Percentiles rank a stretch among this genome's conserved stretches.
phyloP scores from a whole-genome alignment of 805 yeast species.

The Candida patagonica region DNA sequence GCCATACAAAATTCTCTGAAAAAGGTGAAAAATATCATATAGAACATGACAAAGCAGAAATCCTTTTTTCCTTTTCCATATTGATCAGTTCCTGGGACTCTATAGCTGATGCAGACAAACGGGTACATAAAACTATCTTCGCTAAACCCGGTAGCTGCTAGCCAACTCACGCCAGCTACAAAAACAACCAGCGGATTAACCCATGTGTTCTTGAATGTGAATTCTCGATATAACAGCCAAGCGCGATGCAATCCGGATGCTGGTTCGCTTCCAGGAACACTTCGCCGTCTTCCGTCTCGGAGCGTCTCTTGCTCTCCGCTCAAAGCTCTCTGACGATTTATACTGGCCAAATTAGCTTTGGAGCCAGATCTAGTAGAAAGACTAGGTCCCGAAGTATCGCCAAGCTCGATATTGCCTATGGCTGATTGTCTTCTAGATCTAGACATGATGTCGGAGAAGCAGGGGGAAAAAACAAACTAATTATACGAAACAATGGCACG shows the following conservation, averaged over 20 bases:
- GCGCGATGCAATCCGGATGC: conserved; percentile 28
- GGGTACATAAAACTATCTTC: conserved; percentile 51
- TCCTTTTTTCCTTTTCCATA: conserved; percentile 89
- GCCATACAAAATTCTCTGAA: conserved; percentile 89
- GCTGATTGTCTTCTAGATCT: conserved; percentile 47
- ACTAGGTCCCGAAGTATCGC: conserved; percentile 61
- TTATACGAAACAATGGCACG: too few species aligned
- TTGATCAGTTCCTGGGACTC: conserved; percentile 42
- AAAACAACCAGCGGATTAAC: conserved; percentile 49
- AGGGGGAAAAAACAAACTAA: too few species aligned
- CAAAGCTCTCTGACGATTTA: conserved; percentile 28
- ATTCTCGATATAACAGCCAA: conserved; percentile 48
- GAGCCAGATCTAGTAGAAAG: conserved; percentile 50
- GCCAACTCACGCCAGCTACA: conserved; percentile 26
- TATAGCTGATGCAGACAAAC: conserved; percentile 60
- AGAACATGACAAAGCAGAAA: conserved; percentile 65
- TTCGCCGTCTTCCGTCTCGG: conserved; percentile 31
- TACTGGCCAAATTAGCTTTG: conserved; percentile 33
- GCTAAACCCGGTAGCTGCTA: conserved; percentile 49
- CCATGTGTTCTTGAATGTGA: conserved; percentile 58
- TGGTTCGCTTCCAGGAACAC: conserved; percentile 20
- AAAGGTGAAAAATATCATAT: conserved; percentile 83
- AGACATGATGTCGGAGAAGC: too few species aligned
- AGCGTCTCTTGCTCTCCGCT: conserved; percentile 26
- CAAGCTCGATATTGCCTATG: conserved; percentile 65